A percentile compares a stretch with the other conserved stretches of the same genome.
These are phyloP conservation scores for Penicillium longicatenatum DNA, from an alignment of 495 filamentous ascomycete genomes.

Conservation along the genomic window DNA sequence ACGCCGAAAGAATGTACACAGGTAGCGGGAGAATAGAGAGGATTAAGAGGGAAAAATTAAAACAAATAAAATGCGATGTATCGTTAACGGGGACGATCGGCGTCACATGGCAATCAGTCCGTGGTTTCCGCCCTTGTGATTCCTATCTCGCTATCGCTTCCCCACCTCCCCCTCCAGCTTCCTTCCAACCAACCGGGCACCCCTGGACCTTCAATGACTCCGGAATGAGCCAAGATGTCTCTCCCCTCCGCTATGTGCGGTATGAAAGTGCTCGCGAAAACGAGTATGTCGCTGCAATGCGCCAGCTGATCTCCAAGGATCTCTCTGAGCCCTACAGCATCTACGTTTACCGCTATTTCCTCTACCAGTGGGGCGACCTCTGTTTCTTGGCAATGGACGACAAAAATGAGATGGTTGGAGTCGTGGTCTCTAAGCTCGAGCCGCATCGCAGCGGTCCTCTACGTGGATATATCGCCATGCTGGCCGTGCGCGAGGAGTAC, in stretches of 20 bases:
- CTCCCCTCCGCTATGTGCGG: slow-evolving; percentile 73
- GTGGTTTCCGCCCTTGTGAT: slow-evolving; percentile 14
- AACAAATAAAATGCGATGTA: slow-evolving; percentile 12
- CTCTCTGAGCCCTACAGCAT: slow-evolving; percentile 99
- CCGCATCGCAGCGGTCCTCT: slow-evolving; percentile 76
- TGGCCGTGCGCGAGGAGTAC: slow-evolving; percentile 78
- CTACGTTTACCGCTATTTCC: slow-evolving; percentile 98
- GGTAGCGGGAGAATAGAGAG: not conserved
- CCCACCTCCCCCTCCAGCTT: slow-evolving; percentile 4
- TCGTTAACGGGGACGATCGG: slow-evolving; percentile 24
- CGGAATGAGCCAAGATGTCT: slow-evolving; percentile 36
- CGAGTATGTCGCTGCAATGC: slow-evolving; percentile 81
- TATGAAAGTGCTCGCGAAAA: slow-evolving; percentile 80
- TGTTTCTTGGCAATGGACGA: slow-evolving; percentile 86
- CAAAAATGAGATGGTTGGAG: slow-evolving; percentile 66
- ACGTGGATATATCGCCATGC: slow-evolving; percentile 98
- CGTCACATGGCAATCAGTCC: slow-evolving; percentile 41
- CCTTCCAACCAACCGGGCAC: slow-evolving; percentile 8
- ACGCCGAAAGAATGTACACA: slow-evolving; percentile 1
- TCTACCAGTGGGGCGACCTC: slow-evolving; percentile 96
- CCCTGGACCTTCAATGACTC: slow-evolving; percentile 13
- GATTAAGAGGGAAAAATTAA: not conserved
- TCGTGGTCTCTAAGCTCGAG: slow-evolving; percentile 96
- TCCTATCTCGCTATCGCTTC: slow-evolving; percentile 13
- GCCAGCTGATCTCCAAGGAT: slow-evolving; percentile 92